Conservation (phyloP, 1,284 basidiomycete genomes). For the Microbotryum silenes-acaulis region DNA sequence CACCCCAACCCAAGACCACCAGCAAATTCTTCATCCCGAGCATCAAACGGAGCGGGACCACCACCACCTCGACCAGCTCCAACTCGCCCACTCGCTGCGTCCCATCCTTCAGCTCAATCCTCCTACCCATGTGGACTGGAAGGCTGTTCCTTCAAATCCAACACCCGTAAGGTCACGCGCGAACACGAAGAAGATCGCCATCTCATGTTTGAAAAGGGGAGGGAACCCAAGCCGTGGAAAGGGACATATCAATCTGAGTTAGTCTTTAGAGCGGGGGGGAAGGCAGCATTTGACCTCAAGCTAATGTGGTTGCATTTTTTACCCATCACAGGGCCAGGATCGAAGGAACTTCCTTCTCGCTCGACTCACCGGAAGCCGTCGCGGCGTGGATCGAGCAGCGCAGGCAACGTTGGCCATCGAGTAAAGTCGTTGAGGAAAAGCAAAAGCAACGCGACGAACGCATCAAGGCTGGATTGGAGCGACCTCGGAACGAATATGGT, state of each 20-base stretch:
- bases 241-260: conserved; percentile 13
- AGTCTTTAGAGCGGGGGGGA: not conserved
- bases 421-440: conserved; percentile 63
- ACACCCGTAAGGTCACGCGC: conserved; percentile 65
- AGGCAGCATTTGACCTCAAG: no score
- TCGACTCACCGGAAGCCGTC: conserved; percentile 73
- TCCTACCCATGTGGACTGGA: conserved; percentile 53
- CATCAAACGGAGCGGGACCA: not conserved
- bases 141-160: conserved; percentile 60
- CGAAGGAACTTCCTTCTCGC: conserved; percentile 64
- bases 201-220: conserved; percentile 64
- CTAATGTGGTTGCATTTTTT: not conserved
- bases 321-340: conserved; percentile 44
- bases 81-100: not conserved
- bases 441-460: conserved; percentile 66
- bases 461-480: conserved; percentile 50
- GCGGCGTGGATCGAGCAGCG: conserved; percentile 79
- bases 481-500: conserved; percentile 35
- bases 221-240: conserved; percentile 26
- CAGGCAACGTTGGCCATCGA: conserved; percentile 71
- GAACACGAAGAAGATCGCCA: conserved; percentile 86
- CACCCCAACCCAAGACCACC: not conserved
- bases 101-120: conserved; percentile 4
- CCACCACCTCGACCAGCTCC: not conserved
- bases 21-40: not conserved